Conservation (phyloP, 306 rosid species). For the Cucumis cinereus region DNA sequence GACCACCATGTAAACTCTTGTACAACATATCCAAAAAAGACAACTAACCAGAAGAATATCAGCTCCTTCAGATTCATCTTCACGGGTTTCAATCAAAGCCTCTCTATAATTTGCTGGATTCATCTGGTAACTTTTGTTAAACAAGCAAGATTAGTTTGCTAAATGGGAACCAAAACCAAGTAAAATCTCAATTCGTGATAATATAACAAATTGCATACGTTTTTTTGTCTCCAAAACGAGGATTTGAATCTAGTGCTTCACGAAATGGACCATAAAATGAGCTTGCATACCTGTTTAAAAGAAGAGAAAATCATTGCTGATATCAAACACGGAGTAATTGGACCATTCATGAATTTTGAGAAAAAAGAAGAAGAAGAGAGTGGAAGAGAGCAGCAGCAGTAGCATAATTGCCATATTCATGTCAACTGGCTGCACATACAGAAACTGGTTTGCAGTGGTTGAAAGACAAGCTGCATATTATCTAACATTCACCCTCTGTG, state of each 20-base stretch:
- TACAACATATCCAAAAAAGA: neutral
- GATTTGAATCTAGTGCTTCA: slow-evolving; percentile 91
- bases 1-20: neutral
- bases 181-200: neutral
- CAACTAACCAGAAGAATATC: slow-evolving; percentile 90
- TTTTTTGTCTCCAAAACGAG: slow-evolving; percentile 91
- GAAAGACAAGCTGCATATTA: neutral
- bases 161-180: slow-evolving; percentile 12
- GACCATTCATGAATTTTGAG: neutral
- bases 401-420: neutral
- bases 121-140: slow-evolving; percentile 77
- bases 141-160: slow-evolving; percentile 17
- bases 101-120: slow-evolving; percentile 91
- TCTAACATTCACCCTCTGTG: neutral
- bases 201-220: slow-evolving; percentile 36
- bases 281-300: slow-evolving; percentile 70
- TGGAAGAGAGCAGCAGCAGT: neutral
- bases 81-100: slow-evolving; percentile 70
- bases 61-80: slow-evolving; percentile 91
- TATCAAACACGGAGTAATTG: neutral
- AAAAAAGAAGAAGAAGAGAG: neutral
- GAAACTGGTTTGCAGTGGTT: neutral
- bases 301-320: neutral
- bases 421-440: neutral
- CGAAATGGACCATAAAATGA: slow-evolving; percentile 96